Base-by-base conservation (phyloP, 192 early-diverging fungal genomes). In the Coemansia reversa region DNA sequence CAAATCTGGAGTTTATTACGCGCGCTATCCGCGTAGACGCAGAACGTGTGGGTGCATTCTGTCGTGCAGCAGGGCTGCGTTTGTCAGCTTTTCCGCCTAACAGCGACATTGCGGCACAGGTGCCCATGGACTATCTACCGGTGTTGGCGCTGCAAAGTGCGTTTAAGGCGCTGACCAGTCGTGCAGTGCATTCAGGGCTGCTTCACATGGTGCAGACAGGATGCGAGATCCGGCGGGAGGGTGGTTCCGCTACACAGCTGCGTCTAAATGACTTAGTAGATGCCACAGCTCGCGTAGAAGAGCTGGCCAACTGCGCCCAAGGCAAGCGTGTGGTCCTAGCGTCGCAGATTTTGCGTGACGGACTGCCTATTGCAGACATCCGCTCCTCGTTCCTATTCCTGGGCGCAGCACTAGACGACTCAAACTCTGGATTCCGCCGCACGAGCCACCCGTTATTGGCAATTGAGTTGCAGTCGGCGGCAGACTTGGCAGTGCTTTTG, bases 41-140 rank as follows among this genome's bases (percentile, higher is more conserved):
- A 72, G 95, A 91, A 72, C 88, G 89, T 54, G 94, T 97, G 51
- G 91, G 91, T 54, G 90, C 88, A 35, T 93, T 87, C 25, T 97
- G 95, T 91, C 85, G 88, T 76, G 78, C 88, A 70, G 56, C 45
- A 0, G 20, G 88, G 61, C 91, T 93, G 67, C 83, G 86, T 32
- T 69, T 82, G 55, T 67, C 85, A 16, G 76, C 74, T 24, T 88
- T 86, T 66, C 72, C 69, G 27, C 87, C 89, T 29, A 86, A 85
- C 70, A 85, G 84, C 51, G 88, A 89, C 67, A 83, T 85, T 58
- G 75, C 85, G 4, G 62, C 85, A 18, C 75, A 60, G 32, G 92
- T 93, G 51, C 95, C 95, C 28, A 90, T 95, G 88, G 94, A 97
- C 83, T 97, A 93, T 73, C 92, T 94, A 58, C 88, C 95, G 12